Evolutionary conservation across 805 yeast genomes (phyloP).

Genomic region (Wickerhamomyces hampshirensis): DNA sequence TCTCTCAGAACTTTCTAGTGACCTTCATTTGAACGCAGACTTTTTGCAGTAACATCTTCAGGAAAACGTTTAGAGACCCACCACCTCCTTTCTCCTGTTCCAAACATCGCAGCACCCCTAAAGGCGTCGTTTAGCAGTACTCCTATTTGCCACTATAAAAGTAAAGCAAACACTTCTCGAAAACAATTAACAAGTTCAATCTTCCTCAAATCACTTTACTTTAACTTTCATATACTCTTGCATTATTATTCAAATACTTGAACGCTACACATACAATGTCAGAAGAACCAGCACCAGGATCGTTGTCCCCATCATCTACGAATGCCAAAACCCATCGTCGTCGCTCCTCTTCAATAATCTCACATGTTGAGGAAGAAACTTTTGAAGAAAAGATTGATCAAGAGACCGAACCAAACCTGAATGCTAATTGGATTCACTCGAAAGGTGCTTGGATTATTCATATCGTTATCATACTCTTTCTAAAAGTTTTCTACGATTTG

Average conservation of each 20-base stretch:
- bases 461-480: conserved; percentile 68
- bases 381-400: conserved; percentile 91
- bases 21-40: too few species aligned
- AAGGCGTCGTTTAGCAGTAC: too few species aligned
- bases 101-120: too few species aligned
- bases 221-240: too few species aligned
- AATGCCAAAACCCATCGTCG: conserved; percentile 37
- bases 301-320: conserved; percentile 16
- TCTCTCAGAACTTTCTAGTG: conserved; percentile 10
- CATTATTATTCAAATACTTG: too few species aligned
- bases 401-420: conserved; percentile 79
- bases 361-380: conserved; percentile 90
- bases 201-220: too few species aligned
- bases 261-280: background rate
- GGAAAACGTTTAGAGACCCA: too few species aligned
- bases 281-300: conserved; percentile 15
- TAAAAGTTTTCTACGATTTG: conserved; percentile 73
- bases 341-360: conserved; percentile 84
- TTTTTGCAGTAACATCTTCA: too few species aligned
- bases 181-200: too few species aligned
- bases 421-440: conserved; percentile 93
- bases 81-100: too few species aligned
- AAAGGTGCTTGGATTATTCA: conserved; percentile 97
- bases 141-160: too few species aligned
- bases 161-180: too few species aligned